Base-by-base conservation (phyloP, 75 land plant species). In the Picea sitchensis region DNA sequence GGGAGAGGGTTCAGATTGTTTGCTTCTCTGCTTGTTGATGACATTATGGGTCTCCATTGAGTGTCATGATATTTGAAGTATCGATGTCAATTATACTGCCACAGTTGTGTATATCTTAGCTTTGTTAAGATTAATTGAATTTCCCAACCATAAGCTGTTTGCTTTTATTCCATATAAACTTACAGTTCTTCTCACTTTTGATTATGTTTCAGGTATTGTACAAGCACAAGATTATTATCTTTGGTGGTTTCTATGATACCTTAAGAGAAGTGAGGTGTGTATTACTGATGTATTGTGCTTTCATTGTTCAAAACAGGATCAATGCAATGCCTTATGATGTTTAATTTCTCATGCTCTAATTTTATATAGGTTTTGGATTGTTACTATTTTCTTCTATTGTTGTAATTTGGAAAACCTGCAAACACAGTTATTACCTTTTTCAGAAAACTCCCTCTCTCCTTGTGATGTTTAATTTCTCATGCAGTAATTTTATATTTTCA, bases 161-260 rank as follows among this genome's bases (percentile, higher is more conserved):
- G 67, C 14, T 14, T 65, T 23, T 26, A 76, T 31, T 76, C n/a
- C 11, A 61, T 9, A 14, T 76, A 56, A 15, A 56, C 59, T 61
- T 69, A 75, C 6, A 18, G 32, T 61, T 65, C 72, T 76, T 31
- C 63, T 58, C 77, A 58, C 23, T 14, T 13, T 61, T 61, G 73
- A 23, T 26, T n/a, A 60, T 58, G 26, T 64, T 79, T 20, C 90
- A 98, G 99, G 92, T 92, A 51, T 81, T 98, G 26, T 98, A 95
- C 89, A 98, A 98, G 91, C 98, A 95, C 83, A 98, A 98, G 78
- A 86, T 98, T 68, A 85, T 98, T 78, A 78, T 95, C 76, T 98
- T 98, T 89, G 99, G 99, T 76, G 99, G 99, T 41, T 98, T 98
- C 83, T 98, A 98, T 83, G 99, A 98, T 83, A 98, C 99, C 75